Evolutionary conservation across 768 basidiomycete genomes (phyloP), one percentile per base, ranked within the genome.

Genomic region (Boletus speciosus): DNA sequence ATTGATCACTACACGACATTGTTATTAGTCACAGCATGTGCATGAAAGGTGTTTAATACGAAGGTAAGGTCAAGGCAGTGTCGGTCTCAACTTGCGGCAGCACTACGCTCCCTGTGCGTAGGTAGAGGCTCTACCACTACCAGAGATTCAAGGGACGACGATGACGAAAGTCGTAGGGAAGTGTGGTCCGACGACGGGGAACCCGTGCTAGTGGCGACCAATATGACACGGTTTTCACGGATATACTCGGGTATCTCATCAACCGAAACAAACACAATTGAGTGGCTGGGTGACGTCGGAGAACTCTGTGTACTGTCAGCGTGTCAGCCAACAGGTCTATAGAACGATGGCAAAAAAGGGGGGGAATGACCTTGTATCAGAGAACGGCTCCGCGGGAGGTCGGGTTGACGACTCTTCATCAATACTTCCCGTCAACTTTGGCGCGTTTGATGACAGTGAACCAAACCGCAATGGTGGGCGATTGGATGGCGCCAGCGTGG

Each of bases 171-270:
- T n/a, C 49, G 55, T 1, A 69, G 16, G 1, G 61, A 51, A 3
- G 56, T 61, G 6, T 47, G 31, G 6, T 39, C 57, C 15, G 66
- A 69, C 9, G 64, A 64, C 3, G 53, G 57, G 8, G 69, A 62
- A 15, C 57, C 55, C 3, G 61, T 59, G 7, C 69, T 70, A 1
- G 70, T 71, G 7, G 65, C 70, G 1, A 70, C 65, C 32, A 72
- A 51, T 10, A 70, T 32, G 27, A 68, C 69, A 8, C 61, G 64
- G 27, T 70, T 70, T 10, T 71, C 66, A 15, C 58, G 61, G 39
- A 68, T 52, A 45, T 68, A 68, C 0, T 70, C 62, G 32, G 69
- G 70, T 54, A 70, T 65, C 12, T 55, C 61, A 2, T 66, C 68
- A 21, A 62, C 62, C 45, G 69, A 68, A 12, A 70, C 57, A 37